A percentile compares a stretch with the other conserved stretches of the same genome.
Conservation (phyloP, 1,139 yeast genomes). For the Pichia sp. region DNA sequence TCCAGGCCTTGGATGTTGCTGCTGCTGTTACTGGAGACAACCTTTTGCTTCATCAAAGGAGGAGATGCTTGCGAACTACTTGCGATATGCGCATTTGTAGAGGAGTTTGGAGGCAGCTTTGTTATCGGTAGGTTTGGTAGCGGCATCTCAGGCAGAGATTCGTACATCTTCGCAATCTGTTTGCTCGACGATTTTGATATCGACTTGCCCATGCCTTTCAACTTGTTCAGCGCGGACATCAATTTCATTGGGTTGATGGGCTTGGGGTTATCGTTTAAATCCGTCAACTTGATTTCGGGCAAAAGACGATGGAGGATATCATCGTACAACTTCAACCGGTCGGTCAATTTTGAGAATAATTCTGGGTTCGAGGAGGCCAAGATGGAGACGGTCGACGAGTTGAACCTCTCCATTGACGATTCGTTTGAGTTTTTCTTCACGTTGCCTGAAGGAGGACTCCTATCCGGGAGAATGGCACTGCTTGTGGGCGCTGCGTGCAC, state of each 20-base stretch:
- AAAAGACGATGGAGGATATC: constrained; percentile 30
- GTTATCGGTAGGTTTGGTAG: constrained; percentile 26
- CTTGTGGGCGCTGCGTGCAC: not conserved
- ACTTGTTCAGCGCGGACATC: constrained; percentile 28
- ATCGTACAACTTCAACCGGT: constrained; percentile 30
- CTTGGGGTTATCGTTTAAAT: constrained; percentile 30
- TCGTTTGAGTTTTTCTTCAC: not conserved
- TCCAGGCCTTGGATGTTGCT: not conserved
- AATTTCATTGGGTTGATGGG: constrained; percentile 32
- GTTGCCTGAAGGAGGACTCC: not conserved
- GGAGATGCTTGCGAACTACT: not conserved
- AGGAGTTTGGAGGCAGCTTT: constrained; percentile 13
- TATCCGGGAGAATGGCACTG: not conserved
- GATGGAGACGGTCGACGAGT: constrained; percentile 17
- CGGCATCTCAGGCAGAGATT: constrained; percentile 30
- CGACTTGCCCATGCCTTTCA: constrained; percentile 23
- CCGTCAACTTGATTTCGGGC: constrained; percentile 31
- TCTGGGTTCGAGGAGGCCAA: constrained; percentile 25
- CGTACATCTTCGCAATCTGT: constrained; percentile 27
- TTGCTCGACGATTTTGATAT: constrained; percentile 21
- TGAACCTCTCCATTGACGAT: constrained; percentile 6
- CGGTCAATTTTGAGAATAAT: constrained; percentile 27
- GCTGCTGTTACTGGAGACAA: constrained; percentile 1
- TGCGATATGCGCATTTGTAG: not conserved
- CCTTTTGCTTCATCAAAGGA: not conserved